These are phyloP conservation scores for Penicillium malachiteum DNA, from an alignment of 495 filamentous ascomycete species.

Conservation along the genomic window DNA sequence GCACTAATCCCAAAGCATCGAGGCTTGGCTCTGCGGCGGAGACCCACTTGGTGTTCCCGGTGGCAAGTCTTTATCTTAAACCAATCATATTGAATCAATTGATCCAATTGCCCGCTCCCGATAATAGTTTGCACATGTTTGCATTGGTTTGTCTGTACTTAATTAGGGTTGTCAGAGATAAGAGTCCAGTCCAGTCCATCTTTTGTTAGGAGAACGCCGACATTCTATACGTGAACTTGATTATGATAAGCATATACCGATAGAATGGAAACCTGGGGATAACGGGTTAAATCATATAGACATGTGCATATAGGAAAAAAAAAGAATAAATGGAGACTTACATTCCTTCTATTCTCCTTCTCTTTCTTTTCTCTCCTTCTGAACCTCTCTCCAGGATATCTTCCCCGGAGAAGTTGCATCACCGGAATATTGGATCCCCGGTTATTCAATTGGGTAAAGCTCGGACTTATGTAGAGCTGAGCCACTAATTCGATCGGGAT, in stretches of 20 bases:
- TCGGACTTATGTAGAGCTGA: not conserved
- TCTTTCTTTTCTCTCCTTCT: not conserved
- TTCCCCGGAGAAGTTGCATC: conserved; percentile 6
- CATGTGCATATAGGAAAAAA: too few relatives aligned
- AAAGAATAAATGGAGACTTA: too few relatives aligned
- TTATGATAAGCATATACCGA: not conserved
- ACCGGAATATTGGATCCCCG: not conserved
- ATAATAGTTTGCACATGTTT: not conserved
- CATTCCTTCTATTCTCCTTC: too few relatives aligned
- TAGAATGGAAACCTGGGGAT: not conserved
- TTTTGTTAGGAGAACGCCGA: not conserved
- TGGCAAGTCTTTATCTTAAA: conserved; percentile 7
- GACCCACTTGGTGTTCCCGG: conserved; percentile 10
- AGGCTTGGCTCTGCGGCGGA: not conserved
- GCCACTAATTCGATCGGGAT: not conserved
- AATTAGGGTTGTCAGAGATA: conserved; percentile 1
- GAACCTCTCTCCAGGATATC: not conserved
- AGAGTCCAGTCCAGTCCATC: not conserved
- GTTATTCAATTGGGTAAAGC: conserved; percentile 3
- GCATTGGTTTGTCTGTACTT: not conserved
- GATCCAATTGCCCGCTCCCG: conserved; percentile 1
- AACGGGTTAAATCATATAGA: too few relatives aligned
- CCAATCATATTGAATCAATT: conserved; percentile 1
- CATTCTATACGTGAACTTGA: not conserved
- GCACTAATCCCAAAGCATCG: conserved; percentile 1